phyloP scores from a whole-genome alignment of 1,284 basidiomycete species.

The Trichosporon sp. region DNA sequence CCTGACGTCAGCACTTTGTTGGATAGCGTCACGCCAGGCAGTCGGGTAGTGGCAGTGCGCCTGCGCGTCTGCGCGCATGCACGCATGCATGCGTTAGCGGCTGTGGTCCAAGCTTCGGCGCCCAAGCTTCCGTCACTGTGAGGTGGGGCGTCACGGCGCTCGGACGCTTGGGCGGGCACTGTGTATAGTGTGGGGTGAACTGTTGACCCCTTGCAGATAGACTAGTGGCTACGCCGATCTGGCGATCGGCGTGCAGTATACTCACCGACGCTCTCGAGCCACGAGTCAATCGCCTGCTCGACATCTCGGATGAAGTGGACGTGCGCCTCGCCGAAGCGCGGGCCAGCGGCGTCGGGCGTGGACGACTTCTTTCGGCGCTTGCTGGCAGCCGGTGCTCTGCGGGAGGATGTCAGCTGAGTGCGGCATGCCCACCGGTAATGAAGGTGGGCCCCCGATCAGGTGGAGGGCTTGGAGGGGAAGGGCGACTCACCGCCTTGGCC shows the following conservation, averaged over 20 bases:
- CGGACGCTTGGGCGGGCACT: no score
- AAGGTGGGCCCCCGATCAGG: background rate
- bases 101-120: no score
- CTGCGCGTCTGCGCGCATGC: no score
- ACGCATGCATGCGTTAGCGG: background rate
- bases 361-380: slow-evolving; percentile 16
- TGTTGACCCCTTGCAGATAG: no score
- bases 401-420: background rate
- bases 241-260: no score
- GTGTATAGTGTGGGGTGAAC: background rate
- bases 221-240: no score
- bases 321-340: slow-evolving; percentile 14
- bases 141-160: no score
- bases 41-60: no score
- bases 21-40: background rate
- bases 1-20: slow-evolving; percentile 8
- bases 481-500: slow-evolving; percentile 27
- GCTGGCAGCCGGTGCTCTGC: slow-evolving; percentile 18
- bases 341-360: slow-evolving; percentile 4
- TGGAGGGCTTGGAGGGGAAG: no score
- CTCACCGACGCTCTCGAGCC: slow-evolving; percentile 19
- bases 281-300: slow-evolving; percentile 18
- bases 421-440: background rate
- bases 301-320: slow-evolving; percentile 18
- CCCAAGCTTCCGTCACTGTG: no score